Evolutionary conservation across 306 rosid genomes (phyloP).

Genomic region (Trichosanthes truncata): DNA sequence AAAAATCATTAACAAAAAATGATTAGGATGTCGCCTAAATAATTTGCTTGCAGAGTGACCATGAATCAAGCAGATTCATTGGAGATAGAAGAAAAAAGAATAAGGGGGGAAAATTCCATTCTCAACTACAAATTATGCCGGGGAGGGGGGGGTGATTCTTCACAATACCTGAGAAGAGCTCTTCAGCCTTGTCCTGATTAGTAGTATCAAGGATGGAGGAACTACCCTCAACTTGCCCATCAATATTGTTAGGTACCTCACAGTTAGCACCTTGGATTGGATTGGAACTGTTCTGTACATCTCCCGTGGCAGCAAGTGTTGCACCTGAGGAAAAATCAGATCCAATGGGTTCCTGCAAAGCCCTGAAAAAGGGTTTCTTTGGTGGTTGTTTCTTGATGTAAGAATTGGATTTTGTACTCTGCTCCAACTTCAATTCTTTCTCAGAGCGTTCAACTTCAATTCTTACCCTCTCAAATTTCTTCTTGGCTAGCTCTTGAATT

Average conservation of each 20-base stretch:
- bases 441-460: conserved; percentile 43
- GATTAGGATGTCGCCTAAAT: neutral
- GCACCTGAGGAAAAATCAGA: conserved; percentile 94
- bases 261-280: conserved; percentile 40
- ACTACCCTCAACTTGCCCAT: conserved; percentile 58
- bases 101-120: neutral
- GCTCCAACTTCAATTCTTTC: conserved; percentile 63
- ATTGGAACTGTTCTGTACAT: conserved; percentile 43
- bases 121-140: neutral
- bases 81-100: neutral
- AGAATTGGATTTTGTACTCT: conserved; percentile 49
- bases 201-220: conserved; percentile 51
- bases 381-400: conserved; percentile 50
- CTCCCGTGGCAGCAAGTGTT: conserved; percentile 67
- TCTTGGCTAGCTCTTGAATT: conserved; percentile 84
- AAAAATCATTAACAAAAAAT: conserved; percentile 13
- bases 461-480: conserved; percentile 77
- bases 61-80: neutral
- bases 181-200: conserved; percentile 68
- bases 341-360: conserved; percentile 78
- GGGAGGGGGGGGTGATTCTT: neutral
- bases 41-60: neutral
- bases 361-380: conserved; percentile 52
- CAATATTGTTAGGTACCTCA: conserved; percentile 61
- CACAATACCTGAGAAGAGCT: conserved; percentile 52